These are phyloP conservation scores for Penicillium sp. DNA, from an alignment of 2,329 filamentous ascomycete species.

Conservation along the genomic window DNA sequence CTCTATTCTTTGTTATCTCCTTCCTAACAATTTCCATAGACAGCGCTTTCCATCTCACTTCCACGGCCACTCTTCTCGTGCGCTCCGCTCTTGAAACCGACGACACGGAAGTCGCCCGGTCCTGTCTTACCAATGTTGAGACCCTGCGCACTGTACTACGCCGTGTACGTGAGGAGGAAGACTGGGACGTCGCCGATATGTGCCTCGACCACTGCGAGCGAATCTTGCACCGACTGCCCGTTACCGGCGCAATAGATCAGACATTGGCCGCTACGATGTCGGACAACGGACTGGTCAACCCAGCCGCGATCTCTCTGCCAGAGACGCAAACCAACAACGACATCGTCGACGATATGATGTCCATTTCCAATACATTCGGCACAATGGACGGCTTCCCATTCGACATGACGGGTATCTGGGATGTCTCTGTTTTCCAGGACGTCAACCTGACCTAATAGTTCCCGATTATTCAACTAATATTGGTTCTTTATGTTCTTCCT, in stretches of 20 bases:
- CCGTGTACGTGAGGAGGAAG: conserved; percentile 46
- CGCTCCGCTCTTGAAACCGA: conserved; percentile 51
- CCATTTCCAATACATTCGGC: conserved; percentile 43
- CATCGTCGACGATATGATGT: conserved; percentile 47
- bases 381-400: conserved; percentile 46
- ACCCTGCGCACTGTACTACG: conserved; percentile 47
- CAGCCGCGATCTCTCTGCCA: conserved; percentile 39
- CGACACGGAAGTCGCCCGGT: conserved; percentile 43
- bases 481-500: conserved; percentile 5
- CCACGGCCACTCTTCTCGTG: conserved; percentile 51
- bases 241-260: conserved; percentile 21
- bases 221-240: conserved; percentile 41
- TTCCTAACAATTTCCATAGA: conserved; percentile 27
- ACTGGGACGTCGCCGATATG: conserved; percentile 55
- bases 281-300: conserved; percentile 34
- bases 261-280: conserved; percentile 16
- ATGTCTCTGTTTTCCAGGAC: conserved; percentile 42
- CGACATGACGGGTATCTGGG: conserved; percentile 46
- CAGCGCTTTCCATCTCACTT: conserved; percentile 52
- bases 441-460: conserved; percentile 28
- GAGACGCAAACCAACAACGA: conserved; percentile 45
- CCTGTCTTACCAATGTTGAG: conserved; percentile 47
- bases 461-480: conserved; percentile 1
- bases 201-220: conserved; percentile 49
- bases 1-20: not conserved